Conservation (phyloP, 306 rosid species). For the Citrullus colocynthis region DNA sequence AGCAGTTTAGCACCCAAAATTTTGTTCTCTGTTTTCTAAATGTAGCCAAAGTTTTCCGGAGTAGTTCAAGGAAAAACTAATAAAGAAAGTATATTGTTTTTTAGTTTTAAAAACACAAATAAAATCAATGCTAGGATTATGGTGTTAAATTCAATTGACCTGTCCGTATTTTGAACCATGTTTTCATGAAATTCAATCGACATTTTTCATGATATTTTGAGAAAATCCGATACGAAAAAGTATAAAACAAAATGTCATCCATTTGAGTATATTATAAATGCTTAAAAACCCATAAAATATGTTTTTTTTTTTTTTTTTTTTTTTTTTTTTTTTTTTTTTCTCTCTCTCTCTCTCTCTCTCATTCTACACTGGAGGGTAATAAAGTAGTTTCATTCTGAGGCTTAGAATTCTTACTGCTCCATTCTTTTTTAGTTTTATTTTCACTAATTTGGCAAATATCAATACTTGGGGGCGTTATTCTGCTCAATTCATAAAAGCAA, state of each 20-base stretch:
- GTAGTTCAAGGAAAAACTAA: neutral
- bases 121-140: too few relatives aligned
- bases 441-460: neutral
- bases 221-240: too few relatives aligned
- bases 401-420: neutral
- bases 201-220: too few relatives aligned
- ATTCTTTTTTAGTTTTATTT: neutral
- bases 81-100: neutral
- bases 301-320: too few relatives aligned
- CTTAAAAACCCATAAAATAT: too few relatives aligned
- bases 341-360: neutral
- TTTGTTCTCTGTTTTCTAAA: neutral
- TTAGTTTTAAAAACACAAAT: too few relatives aligned
- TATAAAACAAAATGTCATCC: too few relatives aligned
- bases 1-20: neutral
- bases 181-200: too few relatives aligned
- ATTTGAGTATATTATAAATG: too few relatives aligned
- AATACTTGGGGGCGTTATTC: neutral
- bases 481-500: neutral
- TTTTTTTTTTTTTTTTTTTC: too few relatives aligned
- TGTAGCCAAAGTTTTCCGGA: neutral
- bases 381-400: slow-evolving; percentile 10
- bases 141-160: too few relatives aligned
- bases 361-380: neutral
- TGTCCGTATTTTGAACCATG: too few relatives aligned